These are phyloP conservation scores for Stipa capillata DNA, from an alignment of 176 grass and related monocot species.

Conservation along the genomic window DNA sequence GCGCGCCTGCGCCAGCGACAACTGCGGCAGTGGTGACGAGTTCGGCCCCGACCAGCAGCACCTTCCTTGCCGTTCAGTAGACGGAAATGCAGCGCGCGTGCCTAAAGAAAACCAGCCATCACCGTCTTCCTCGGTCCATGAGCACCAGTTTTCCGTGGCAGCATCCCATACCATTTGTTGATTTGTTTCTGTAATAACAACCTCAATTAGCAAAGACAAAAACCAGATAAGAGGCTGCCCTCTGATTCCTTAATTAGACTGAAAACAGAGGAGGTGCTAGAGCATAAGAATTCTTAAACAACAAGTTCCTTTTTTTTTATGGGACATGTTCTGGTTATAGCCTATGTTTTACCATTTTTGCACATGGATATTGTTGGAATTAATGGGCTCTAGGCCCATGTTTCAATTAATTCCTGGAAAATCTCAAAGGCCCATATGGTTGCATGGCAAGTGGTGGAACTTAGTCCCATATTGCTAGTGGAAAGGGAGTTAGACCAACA, in stretches of 20 bases:
- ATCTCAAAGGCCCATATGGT: too few species aligned
- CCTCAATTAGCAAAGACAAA: background rate
- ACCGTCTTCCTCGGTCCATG: conserved; percentile 11
- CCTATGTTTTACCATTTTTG: background rate
- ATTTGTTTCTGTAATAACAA: conserved; percentile 39
- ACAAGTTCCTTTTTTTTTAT: background rate
- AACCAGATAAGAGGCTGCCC: background rate
- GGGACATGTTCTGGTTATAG: conserved; percentile 13
- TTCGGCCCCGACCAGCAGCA: conserved; percentile 20
- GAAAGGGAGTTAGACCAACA: too few species aligned
- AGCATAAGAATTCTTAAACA: background rate
- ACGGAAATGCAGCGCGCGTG: background rate
- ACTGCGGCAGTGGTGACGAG: background rate
- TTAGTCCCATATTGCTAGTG: too few species aligned
- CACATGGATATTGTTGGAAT: too few species aligned
- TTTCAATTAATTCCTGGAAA: too few species aligned
- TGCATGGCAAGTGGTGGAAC: too few species aligned
- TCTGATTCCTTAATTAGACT: background rate
- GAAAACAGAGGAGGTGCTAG: conserved; percentile 14
- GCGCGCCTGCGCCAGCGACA: background rate
- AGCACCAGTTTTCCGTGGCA: background rate
- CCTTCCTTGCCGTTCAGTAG: conserved; percentile 44
- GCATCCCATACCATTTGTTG: conserved; percentile 26
- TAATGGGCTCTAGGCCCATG: too few species aligned
- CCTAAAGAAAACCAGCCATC: conserved; percentile 9